A percentile compares a stretch with the other conserved stretches of the same genome.
Conservation (phyloP, 768 basidiomycete species). For the Gymnopilus junonius region DNA sequence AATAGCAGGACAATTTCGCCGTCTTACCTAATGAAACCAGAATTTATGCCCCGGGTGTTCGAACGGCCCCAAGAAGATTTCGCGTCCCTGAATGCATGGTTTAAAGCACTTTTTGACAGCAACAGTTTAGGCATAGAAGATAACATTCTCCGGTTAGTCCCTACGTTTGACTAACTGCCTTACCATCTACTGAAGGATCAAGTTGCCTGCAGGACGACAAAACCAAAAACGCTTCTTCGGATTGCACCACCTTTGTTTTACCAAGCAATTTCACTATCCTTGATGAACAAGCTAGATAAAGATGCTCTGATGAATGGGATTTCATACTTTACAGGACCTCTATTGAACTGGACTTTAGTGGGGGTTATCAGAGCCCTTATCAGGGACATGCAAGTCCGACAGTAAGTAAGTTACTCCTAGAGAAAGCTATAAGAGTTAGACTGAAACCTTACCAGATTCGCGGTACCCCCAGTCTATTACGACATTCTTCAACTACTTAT, state of each 20-base stretch:
- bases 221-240: slow-evolving; percentile 67
- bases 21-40: slow-evolving; percentile 54
- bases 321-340: slow-evolving; percentile 73
- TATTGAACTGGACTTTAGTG: slow-evolving; percentile 81
- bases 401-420: slow-evolving; percentile 42
- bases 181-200: neutral
- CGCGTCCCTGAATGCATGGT: slow-evolving; percentile 60
- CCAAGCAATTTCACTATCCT: slow-evolving; percentile 56
- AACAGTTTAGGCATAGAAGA: slow-evolving; percentile 86
- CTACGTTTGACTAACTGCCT: neutral
- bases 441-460: slow-evolving; percentile 41
- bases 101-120: slow-evolving; percentile 78
- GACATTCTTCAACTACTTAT: slow-evolving; percentile 71
- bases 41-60: slow-evolving; percentile 43
- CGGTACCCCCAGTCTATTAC: slow-evolving; percentile 45
- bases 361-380: slow-evolving; percentile 70
- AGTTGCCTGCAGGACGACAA: slow-evolving; percentile 57
- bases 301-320: slow-evolving; percentile 76
- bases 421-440: neutral
- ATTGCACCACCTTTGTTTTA: slow-evolving; percentile 71
- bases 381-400: slow-evolving; percentile 49
- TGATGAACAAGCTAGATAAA: slow-evolving; percentile 61
- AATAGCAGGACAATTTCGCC: slow-evolving; percentile 51
- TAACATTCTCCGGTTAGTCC: slow-evolving; percentile 61
- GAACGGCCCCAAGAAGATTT: slow-evolving; percentile 48